phyloP scores from a whole-genome alignment of 139 green algal species.

The Edaphochlamys debaryana region DNA sequence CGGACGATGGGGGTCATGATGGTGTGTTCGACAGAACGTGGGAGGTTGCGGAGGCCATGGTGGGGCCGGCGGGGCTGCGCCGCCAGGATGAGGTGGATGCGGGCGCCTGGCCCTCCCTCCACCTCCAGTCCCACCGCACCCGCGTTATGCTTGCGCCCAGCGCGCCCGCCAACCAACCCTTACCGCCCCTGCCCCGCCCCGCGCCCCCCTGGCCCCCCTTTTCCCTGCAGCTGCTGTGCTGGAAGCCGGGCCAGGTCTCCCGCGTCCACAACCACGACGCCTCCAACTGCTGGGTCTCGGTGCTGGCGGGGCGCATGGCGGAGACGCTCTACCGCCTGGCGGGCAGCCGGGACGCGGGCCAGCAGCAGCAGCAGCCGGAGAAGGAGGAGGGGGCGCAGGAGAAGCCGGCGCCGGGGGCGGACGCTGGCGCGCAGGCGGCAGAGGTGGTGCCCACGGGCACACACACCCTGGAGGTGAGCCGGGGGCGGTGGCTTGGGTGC shows the following conservation, averaged over 20 bases:
- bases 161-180: neutral
- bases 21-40: neutral
- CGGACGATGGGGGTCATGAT: neutral
- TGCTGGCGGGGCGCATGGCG: slow-evolving; percentile 11
- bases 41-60: neutral
- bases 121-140: neutral
- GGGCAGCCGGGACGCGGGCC: neutral
- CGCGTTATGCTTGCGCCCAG: neutral
- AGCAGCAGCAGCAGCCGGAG: neutral
- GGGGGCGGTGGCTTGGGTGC: too few relatives aligned
- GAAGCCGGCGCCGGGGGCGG: neutral
- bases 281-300: slow-evolving; percentile 40
- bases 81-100: too few relatives aligned
- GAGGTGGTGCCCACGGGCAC: too few relatives aligned
- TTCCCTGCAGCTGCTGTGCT: slow-evolving; percentile 39
- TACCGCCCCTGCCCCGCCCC: too few relatives aligned
- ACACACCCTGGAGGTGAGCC: too few relatives aligned
- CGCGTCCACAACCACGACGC: slow-evolving; percentile 42
- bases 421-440: too few relatives aligned
- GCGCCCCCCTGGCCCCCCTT: too few relatives aligned
- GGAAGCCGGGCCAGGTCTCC: slow-evolving; percentile 8
- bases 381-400: neutral
- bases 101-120: too few relatives aligned
- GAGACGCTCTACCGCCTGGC: slow-evolving; percentile 3
- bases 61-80: too few relatives aligned